Evolutionary conservation across 2,329 filamentous ascomycete genomes (phyloP).

Genomic region (Microsporum audouinii): DNA sequence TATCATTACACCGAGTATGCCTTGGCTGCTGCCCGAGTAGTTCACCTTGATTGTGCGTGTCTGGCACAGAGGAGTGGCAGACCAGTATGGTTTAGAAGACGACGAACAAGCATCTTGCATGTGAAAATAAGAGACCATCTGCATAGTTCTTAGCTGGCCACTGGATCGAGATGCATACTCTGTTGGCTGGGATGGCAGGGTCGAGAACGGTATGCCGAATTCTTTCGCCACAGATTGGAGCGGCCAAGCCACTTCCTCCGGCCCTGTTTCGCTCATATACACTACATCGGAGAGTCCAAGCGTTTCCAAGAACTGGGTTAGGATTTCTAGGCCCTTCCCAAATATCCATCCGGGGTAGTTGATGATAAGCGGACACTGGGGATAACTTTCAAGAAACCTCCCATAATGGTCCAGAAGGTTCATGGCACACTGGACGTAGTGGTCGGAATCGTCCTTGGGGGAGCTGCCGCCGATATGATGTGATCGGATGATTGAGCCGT

Average conservation of each 20-base stretch:
- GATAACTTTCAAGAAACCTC: constrained; percentile 29
- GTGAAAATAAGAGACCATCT: constrained; percentile 53
- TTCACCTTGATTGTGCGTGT: constrained; percentile 39
- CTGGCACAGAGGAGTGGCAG: constrained; percentile 34
- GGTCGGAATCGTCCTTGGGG: constrained; percentile 46
- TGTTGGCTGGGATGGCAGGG: constrained; percentile 37
- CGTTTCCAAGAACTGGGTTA: constrained; percentile 36
- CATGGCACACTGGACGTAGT: constrained; percentile 43
- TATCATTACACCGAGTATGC: constrained; percentile 42
- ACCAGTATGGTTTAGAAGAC: constrained; percentile 34
- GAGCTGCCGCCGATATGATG: constrained; percentile 45
- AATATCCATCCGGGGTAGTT: constrained; percentile 48
- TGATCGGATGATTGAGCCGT: constrained; percentile 35
- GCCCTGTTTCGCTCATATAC: constrained; percentile 42
- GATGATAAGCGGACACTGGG: constrained; percentile 42
- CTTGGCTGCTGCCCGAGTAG: constrained; percentile 36
- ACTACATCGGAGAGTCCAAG: constrained; percentile 42
- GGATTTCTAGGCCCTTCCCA: constrained; percentile 40
- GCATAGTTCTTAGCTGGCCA: constrained; percentile 45
- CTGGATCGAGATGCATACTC: constrained; percentile 38
- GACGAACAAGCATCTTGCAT: constrained; percentile 17
- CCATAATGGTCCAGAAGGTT: constrained; percentile 43
- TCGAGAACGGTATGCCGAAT: constrained; percentile 30
- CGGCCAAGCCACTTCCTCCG: constrained; percentile 32
- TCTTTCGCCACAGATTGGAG: constrained; percentile 29